phyloP scores from a whole-genome alignment of 192 early-diverging fungal species.

The Rhizoclosmatium globosum region DNA sequence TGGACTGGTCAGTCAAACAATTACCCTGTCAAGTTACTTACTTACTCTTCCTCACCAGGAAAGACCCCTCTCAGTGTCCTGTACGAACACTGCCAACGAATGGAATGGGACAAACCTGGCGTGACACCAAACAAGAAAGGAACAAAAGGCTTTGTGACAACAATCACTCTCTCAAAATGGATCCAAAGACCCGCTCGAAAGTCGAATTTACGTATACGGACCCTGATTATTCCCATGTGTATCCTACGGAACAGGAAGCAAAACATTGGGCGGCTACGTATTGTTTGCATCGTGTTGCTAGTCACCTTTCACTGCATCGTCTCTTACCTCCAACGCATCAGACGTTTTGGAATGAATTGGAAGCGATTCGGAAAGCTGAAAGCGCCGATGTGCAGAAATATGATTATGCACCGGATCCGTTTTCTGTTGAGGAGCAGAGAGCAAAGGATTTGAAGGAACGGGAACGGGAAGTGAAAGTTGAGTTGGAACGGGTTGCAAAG shows the following conservation, averaged over 20 bases:
- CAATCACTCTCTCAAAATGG: slow-evolving; percentile 62
- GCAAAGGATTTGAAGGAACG: slow-evolving; percentile 54
- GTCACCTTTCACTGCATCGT: slow-evolving; percentile 71
- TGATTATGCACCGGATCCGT: slow-evolving; percentile 81
- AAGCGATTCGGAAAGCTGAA: slow-evolving; percentile 56
- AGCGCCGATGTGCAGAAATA: slow-evolving; percentile 43
- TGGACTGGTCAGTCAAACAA: neutral
- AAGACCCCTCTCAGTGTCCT: slow-evolving; percentile 83
- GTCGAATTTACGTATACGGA: slow-evolving; percentile 52
- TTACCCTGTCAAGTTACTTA: neutral
- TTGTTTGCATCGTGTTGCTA: slow-evolving; percentile 75
- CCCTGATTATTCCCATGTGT: slow-evolving; percentile 30
- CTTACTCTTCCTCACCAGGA: slow-evolving; percentile 53
- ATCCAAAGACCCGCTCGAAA: slow-evolving; percentile 64
- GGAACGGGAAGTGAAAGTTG: slow-evolving; percentile 47
- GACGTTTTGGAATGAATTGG: slow-evolving; percentile 74
- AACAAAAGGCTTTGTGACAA: slow-evolving; percentile 34
- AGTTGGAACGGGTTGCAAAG: slow-evolving; percentile 37
- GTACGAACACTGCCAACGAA: slow-evolving; percentile 81
- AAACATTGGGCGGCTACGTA: slow-evolving; percentile 77
- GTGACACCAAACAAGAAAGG: slow-evolving; percentile 53
- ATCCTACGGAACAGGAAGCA: slow-evolving; percentile 58
- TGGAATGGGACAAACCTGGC: slow-evolving; percentile 76
- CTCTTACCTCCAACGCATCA: slow-evolving; percentile 79
- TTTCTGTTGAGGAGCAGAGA: slow-evolving; percentile 50